Conservation (phyloP, 345 rosid genomes). For the Bruguiera parviflora region DNA sequence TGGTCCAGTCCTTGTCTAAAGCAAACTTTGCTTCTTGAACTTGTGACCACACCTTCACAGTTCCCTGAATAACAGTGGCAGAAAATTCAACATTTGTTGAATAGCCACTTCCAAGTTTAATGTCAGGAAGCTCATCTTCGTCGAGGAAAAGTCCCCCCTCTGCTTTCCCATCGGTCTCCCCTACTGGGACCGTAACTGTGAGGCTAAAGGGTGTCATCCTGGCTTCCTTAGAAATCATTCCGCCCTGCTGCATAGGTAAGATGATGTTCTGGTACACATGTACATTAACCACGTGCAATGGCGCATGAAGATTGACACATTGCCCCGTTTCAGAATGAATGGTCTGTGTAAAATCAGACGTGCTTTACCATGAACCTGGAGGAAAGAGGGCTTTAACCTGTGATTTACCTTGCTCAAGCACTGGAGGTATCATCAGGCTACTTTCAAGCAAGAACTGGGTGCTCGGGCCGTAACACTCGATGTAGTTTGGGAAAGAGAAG, state of each 20-base stretch:
- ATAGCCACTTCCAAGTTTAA: conserved; percentile 73
- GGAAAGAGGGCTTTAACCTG: conserved; percentile 75
- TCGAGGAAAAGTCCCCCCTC: conserved; percentile 69
- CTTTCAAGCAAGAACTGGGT: conserved; percentile 87
- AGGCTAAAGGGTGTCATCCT: conserved; percentile 80
- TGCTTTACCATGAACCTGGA: conserved; percentile 87
- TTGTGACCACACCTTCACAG: conserved; percentile 72
- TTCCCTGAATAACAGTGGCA: conserved; percentile 55
- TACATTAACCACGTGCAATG: conserved; percentile 71
- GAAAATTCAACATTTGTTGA: conserved; percentile 60
- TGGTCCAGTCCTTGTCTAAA: conserved; percentile 62
- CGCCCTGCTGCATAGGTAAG: conserved; percentile 91
- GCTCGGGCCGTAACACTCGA: conserved; percentile 67
- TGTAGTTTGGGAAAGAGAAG: conserved; percentile 78
- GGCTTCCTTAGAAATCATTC: conserved; percentile 71
- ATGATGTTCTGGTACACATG: conserved; percentile 79
- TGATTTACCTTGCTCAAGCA: conserved; percentile 72
- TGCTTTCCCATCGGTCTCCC: conserved; percentile 60
- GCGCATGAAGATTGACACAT: conserved; percentile 65
- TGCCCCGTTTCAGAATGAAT: conserved; percentile 49
- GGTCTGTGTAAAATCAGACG: conserved; percentile 61
- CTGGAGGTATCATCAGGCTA: conserved; percentile 87
- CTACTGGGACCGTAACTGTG: conserved; percentile 67
- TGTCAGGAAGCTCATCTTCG: conserved; percentile 85
- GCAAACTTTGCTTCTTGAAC: conserved; percentile 76